Evolutionary conservation across 345 rosid genomes (phyloP).

Genomic region (rapeseed (Brassica napus)): DNA sequence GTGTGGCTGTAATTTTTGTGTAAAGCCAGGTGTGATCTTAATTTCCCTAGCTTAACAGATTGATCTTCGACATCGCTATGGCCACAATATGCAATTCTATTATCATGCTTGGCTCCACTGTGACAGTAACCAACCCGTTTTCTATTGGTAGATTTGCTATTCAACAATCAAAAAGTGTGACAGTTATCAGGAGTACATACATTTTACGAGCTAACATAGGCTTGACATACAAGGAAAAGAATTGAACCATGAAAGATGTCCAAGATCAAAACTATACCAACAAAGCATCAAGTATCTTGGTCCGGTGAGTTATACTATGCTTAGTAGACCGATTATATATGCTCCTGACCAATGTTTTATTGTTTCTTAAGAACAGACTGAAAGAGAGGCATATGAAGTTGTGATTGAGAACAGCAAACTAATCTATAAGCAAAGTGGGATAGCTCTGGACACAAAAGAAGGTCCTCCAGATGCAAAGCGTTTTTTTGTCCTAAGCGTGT

Average conservation of each 20-base stretch:
- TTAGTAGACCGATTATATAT: not conserved
- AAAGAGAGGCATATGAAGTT: slow-evolving; percentile 68
- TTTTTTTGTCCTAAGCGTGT: slow-evolving; percentile 86
- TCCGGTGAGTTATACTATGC: slow-evolving; percentile 56
- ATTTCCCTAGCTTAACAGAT: slow-evolving; percentile 47
- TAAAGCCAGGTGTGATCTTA: slow-evolving; percentile 19
- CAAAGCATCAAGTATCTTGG: slow-evolving; percentile 96
- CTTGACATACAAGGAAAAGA: slow-evolving; percentile 75
- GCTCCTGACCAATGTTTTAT: not conserved
- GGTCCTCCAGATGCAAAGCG: slow-evolving; percentile 70
- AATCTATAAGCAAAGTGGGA: slow-evolving; percentile 54
- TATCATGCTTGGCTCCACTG: slow-evolving; percentile 84
- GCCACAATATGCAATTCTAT: slow-evolving; percentile 90
- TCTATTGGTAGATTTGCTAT: slow-evolving; percentile 62
- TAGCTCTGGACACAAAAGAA: slow-evolving; percentile 56
- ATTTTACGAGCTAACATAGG: slow-evolving; percentile 47
- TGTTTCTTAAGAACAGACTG: slow-evolving; percentile 47
- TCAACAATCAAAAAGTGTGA: slow-evolving; percentile 7
- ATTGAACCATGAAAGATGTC: slow-evolving; percentile 68
- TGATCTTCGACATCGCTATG: slow-evolving; percentile 94
- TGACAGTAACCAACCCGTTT: slow-evolving; percentile 78
- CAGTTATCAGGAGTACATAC: not conserved
- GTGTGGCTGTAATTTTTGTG: slow-evolving; percentile 2
- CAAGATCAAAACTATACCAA: slow-evolving; percentile 68
- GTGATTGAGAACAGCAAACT: slow-evolving; percentile 56